Evolutionary conservation across 306 rosid species (phyloP), one percentile per base, ranked within the genome.

Genomic region (Begonia masoniana): DNA sequence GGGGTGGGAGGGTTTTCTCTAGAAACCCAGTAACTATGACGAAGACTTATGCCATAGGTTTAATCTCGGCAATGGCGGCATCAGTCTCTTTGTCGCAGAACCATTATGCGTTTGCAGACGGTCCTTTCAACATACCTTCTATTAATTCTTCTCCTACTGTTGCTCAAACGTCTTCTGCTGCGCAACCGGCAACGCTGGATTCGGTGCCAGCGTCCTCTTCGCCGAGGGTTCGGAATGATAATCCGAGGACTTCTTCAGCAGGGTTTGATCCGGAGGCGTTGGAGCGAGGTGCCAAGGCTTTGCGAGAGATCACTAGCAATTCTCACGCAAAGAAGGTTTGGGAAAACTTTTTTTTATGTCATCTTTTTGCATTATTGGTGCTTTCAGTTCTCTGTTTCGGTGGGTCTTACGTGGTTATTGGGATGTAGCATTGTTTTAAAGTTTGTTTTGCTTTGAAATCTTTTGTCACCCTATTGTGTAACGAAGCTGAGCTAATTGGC

Each of bases 181-280:
- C 43, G 12, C 65, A 61, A 39, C 12, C 65, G 9, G 58, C 62
- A 47, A 55, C 68, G 48, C 10, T 64, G 21, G 43, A 9, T 50
- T 43, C 68, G 7, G 54, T 12, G 12, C 35, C 69, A 9, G 56
- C 52, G 47, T 39, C 68, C 0, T 10, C 75, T 10, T 43, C 68
- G 5, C 74, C 87, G 0, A 83, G 75, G 73, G 73, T 51, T 41
- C 92, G 88, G 43, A 91, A 91, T 66, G 85, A 91, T 61, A 55
- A 83, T 10, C 99, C 96, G 0, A 86, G 96, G 63, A 86, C 85
- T 0, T 41, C 86, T 2, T 75, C 99, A n/a, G 76, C 88, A 2
- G 99, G 99, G 0, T 91, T 91, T 71, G 99, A 91, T 71, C 94
- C 96, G 0, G 88, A 77, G 58, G 74, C 99, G 0, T 67, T 91